Percentiles rank a stretch among this genome's conserved stretches.
Evolutionary conservation across 768 basidiomycete species (phyloP).

Genomic region (Gyrodon lividus): DNA sequence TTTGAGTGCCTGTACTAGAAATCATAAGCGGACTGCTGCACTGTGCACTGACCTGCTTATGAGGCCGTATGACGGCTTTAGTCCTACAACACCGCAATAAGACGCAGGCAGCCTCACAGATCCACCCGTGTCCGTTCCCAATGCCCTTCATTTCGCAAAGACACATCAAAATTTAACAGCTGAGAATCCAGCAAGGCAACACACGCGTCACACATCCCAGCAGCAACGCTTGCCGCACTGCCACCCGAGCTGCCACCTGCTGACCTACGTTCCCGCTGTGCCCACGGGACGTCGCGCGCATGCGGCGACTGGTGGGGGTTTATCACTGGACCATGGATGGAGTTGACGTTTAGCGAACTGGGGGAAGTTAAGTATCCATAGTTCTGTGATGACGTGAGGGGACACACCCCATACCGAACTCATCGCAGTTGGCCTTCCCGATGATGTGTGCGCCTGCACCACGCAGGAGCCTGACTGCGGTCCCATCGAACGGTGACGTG

Average conservation of each 20-base stretch:
- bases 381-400: neutral
- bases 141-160: constrained; percentile 52
- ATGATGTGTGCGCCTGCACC: constrained; percentile 64
- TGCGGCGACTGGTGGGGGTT: constrained; percentile 59
- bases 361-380: neutral
- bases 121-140: constrained; percentile 95
- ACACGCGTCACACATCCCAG: constrained; percentile 80
- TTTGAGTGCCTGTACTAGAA: constrained; percentile 6
- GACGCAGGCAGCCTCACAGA: constrained; percentile 91
- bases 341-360: constrained; percentile 77
- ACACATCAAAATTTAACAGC: constrained; percentile 2
- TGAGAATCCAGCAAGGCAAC: constrained; percentile 28
- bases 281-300: constrained; percentile 19
- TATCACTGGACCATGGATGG: constrained; percentile 71
- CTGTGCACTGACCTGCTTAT: constrained; percentile 67
- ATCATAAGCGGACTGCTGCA: constrained; percentile 3
- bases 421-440: constrained; percentile 95
- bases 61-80: constrained; percentile 95
- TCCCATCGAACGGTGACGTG: constrained; percentile 81
- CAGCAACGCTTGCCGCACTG: constrained; percentile 89
- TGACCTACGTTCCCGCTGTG: constrained; percentile 46
- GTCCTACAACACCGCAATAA: constrained; percentile 87
- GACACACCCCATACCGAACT: constrained; percentile 96
- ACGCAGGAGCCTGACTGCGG: constrained; percentile 66
- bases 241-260: constrained; percentile 96